These are phyloP conservation scores for Warburgia ugandensis DNA, from an alignment of 164 flowering plant species.

Conservation along the genomic window DNA sequence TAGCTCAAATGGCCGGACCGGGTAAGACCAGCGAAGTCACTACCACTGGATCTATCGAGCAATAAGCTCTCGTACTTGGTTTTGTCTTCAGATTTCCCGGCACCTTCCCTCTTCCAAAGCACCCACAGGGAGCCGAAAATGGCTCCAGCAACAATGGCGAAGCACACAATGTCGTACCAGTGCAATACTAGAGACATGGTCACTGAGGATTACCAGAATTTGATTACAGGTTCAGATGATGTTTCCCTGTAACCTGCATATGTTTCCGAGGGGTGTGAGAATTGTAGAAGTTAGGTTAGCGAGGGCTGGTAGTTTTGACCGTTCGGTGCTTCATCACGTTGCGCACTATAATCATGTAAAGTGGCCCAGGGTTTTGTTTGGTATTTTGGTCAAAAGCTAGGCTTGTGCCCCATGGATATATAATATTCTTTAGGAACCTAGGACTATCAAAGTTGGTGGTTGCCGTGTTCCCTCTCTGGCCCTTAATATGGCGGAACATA, in stretches of 20 bases:
- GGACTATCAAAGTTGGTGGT: no score
- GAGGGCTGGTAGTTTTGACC: conserved; percentile 36
- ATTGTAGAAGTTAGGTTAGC: no score
- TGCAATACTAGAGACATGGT: conserved; percentile 39
- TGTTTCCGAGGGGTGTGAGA: no score
- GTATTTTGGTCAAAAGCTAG: no score
- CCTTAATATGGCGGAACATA: no score
- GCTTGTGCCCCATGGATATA: no score
- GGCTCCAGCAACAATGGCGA: conserved; percentile 39
- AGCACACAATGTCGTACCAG: conserved; percentile 59
- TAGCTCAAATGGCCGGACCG: conserved; percentile 25
- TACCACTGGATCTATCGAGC: conserved; percentile 10
- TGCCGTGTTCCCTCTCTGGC: no score
- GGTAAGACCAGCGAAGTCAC: conserved; percentile 11
- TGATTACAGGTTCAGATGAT: no score
- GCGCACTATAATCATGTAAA: no score
- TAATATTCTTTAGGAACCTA: no score
- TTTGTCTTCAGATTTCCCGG: conserved; percentile 11
- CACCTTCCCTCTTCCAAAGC: conserved; percentile 24
- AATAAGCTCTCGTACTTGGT: conserved; percentile 34
- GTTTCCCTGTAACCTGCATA: no score
- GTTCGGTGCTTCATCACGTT: conserved; percentile 15
- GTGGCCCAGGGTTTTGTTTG: no score
- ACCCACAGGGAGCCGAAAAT: conserved; percentile 34
- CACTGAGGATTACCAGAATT: background rate